Base-by-base conservation (phyloP, 441 rosid species). In the Breynia disticha region DNA sequence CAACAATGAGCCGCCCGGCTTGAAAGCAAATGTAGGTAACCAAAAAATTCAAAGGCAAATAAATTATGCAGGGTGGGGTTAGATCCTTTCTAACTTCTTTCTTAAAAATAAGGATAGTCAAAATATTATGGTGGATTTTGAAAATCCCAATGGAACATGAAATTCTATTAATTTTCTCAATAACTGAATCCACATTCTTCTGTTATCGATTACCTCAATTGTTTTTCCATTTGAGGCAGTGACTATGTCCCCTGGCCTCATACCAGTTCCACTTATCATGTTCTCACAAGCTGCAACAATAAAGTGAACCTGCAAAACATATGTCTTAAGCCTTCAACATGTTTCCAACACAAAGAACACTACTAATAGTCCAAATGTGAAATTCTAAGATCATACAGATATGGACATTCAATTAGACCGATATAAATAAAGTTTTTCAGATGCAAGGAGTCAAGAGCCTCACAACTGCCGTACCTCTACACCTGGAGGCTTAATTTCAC, bases 181-280 rank as follows among this genome's bases (percentile, higher is more conserved):
- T n/a, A n/a, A n/a, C n/a, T n/a, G n/a, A n/a, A n/a, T n/a, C n/a
- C n/a, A n/a, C n/a, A n/a, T n/a, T n/a, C n/a, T n/a, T n/a, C n/a
- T n/a, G n/a, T n/a, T n/a, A n/a, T n/a, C n/a, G n/a, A 24, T 24
- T 64, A 85, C 98, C 94, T 91, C 95, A 60, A 87, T 83, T 24
- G 98, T 87, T 81, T 82, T 91, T 59, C 94, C 96, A 37, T 87
- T 86, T 44, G 98, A 82, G 69, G 94, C 95, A 1, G 98, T 81
- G 67, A 91, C 60, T 63, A 91, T 74, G 68, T 91, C 97, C 57
- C 95, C 98, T 16, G 91, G 97, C 75, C 98, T 80, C 97, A 91
- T 91, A 54, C 97, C 95, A 0, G 98, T 86, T 58, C 98, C 97
- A 63, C 97, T 91, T 39, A 91, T 88, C 98, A 91, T 91, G 71